A percentile compares a stretch with the other conserved stretches of the same genome.
phyloP scores from a whole-genome alignment of 495 filamentous ascomycete species.

The Margaritispora aquatica region DNA sequence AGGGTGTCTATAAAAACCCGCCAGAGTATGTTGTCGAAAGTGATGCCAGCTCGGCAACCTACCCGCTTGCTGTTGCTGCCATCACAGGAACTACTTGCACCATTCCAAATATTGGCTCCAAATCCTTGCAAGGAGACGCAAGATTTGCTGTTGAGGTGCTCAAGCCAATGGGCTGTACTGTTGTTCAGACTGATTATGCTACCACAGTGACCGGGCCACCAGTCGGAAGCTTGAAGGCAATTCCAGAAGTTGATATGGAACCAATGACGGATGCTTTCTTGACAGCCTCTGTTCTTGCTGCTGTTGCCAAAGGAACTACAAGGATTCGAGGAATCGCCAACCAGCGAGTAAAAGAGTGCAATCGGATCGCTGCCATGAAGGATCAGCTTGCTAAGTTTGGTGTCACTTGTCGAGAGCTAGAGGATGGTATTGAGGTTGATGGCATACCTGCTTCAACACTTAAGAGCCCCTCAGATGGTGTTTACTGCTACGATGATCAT shows the following conservation, averaged over 20 bases:
- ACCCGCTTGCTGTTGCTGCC: slow-evolving; percentile 90
- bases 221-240: slow-evolving; percentile 59
- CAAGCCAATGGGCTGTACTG: slow-evolving; percentile 86
- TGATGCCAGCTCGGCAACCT: slow-evolving; percentile 96
- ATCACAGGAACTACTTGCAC: slow-evolving; percentile 93
- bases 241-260: slow-evolving; percentile 86
- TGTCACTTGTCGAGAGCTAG: slow-evolving; percentile 76
- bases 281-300: slow-evolving; percentile 87
- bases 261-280: slow-evolving; percentile 99
- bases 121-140: slow-evolving; percentile 90
- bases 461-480: slow-evolving; percentile 53
- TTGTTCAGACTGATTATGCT: slow-evolving; percentile 75
- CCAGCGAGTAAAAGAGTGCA: slow-evolving; percentile 97
- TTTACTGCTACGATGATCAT: slow-evolving; percentile 97
- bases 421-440: slow-evolving; percentile 85
- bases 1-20: slow-evolving; percentile 79
- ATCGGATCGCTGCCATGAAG: slow-evolving; percentile 94
- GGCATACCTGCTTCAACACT: slow-evolving; percentile 58
- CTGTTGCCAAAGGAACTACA: slow-evolving; percentile 79
- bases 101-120: slow-evolving; percentile 90
- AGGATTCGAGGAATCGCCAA: slow-evolving; percentile 96
- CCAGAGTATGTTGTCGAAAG: slow-evolving; percentile 87
- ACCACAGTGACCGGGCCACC: slow-evolving; percentile 92
- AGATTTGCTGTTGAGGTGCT: slow-evolving; percentile 91
- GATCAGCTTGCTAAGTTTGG: slow-evolving; percentile 95